Evolutionary conservation across 108 stramenopile species (phyloP).

Genomic region (Asterionellopsis glacialis): DNA sequence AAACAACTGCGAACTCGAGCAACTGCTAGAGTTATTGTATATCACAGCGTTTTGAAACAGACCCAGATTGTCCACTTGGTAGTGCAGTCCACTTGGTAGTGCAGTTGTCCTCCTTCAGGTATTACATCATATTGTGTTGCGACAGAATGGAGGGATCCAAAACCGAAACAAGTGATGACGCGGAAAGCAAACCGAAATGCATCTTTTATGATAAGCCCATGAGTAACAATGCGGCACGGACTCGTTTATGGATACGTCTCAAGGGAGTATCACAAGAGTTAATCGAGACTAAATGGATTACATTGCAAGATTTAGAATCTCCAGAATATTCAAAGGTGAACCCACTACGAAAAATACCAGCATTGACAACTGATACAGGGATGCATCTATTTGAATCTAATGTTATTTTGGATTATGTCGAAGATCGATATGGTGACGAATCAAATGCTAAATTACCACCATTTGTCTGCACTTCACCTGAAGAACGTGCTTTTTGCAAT

Average conservation of each 20-base stretch:
- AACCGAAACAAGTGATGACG: no score
- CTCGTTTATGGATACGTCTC: constrained; percentile 35
- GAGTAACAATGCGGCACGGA: constrained; percentile 42
- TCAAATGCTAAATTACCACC: background rate
- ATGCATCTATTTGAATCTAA: constrained; percentile 39
- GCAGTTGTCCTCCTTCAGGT: no score
- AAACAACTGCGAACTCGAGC: no score
- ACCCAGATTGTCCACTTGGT: no score
- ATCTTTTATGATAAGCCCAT: no score
- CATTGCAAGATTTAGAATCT: constrained; percentile 25
- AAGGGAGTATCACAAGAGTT: constrained; percentile 10
- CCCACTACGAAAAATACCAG: constrained; percentile 55
- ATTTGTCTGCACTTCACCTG: constrained; percentile 25
- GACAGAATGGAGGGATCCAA: no score
- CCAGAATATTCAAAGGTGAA: constrained; percentile 34
- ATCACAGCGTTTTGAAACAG: no score
- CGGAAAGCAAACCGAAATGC: no score
- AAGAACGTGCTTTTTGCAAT: constrained; percentile 30
- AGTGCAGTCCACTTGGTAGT: no score
- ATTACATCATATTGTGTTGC: no score
- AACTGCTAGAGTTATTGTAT: no score
- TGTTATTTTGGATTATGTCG: constrained; percentile 61
- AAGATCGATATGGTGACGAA: constrained; percentile 34
- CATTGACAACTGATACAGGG: constrained; percentile 32
- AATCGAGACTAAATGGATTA: constrained; percentile 19